phyloP scores from a whole-genome alignment of 2,329 filamentous ascomycete species.

The Eurotiales sp. region DNA sequence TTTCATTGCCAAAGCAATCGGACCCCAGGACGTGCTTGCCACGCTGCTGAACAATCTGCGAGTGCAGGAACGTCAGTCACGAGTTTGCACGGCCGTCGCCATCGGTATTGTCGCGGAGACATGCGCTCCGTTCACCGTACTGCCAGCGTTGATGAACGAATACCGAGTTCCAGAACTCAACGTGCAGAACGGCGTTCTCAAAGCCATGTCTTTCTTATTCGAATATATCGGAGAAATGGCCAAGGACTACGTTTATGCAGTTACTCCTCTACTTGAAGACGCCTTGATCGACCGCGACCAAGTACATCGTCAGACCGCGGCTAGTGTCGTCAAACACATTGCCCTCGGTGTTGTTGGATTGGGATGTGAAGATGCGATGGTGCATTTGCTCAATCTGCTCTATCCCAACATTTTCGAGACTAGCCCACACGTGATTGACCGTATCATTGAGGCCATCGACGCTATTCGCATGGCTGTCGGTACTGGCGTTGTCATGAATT shows the following conservation, averaged over 20 bases:
- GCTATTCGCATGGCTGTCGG: conserved; percentile 92
- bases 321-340: conserved; percentile 95
- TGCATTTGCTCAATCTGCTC: conserved; percentile 91
- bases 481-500: conserved; percentile 91
- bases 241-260: conserved; percentile 98
- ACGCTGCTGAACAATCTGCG: conserved; percentile 94
- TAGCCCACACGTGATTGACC: conserved; percentile 95
- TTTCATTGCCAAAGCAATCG: conserved; percentile 98
- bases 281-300: conserved; percentile 97
- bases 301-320: conserved; percentile 94
- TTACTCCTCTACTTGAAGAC: conserved; percentile 92
- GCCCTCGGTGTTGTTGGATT: conserved; percentile 95
- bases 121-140: conserved; percentile 94
- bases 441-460: conserved; percentile 95
- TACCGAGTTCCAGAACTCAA: conserved; percentile 98
- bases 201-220: conserved; percentile 93
- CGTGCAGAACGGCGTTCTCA: conserved; percentile 97
- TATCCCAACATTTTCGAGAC: conserved; percentile 98
- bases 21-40: conserved; percentile 92
- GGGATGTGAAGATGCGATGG: conserved; percentile 97
- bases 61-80: conserved; percentile 95
- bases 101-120: conserved; percentile 99
- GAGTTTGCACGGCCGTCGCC: conserved; percentile 96
- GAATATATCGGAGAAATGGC: conserved; percentile 99
- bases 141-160: conserved; percentile 99